A percentile compares a stretch with the other conserved stretches of the same genome.
phyloP scores from a whole-genome alignment of 805 yeast species.

The Hanseniaspora lindneri region DNA sequence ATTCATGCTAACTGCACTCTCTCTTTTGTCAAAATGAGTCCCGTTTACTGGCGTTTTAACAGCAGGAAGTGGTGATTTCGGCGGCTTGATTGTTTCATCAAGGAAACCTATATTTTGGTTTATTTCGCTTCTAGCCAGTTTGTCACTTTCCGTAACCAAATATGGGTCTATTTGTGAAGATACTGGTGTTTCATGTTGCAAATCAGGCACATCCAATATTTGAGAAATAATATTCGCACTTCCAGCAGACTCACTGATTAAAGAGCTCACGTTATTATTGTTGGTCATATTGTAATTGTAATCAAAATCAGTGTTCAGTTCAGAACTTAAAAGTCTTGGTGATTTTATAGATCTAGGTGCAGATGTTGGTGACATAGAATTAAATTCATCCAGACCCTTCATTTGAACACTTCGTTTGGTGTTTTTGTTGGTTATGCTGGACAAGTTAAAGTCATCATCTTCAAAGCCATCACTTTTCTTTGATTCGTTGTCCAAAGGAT shows the following conservation, averaged over 20 bases:
- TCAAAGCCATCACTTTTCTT: background rate
- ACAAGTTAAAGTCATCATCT: conserved; percentile 11
- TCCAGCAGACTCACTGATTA: too few species aligned
- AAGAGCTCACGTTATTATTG: too few species aligned
- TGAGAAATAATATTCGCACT: background rate
- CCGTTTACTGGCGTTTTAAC: background rate
- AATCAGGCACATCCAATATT: conserved; percentile 1
- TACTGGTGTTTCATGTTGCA: background rate
- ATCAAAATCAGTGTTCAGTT: background rate
- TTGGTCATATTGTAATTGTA: background rate
- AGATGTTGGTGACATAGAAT: background rate
- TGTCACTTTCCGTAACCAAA: background rate
- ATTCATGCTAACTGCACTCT: background rate
- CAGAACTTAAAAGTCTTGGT: conserved; percentile 7
- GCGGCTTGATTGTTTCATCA: background rate
- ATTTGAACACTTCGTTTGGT: conserved; percentile 10
- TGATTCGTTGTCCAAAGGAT: background rate
- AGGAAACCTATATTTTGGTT: background rate
- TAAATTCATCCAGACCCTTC: background rate
- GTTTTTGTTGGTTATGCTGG: conserved; percentile 9
- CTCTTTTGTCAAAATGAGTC: background rate
- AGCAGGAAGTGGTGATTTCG: conserved; percentile 11
- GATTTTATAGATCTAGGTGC: conserved; percentile 2
- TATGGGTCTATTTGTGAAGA: too few species aligned
- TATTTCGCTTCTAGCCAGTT: background rate